Conservation (phyloP, 805 yeast species). For the Pichia cephalocereana region DNA sequence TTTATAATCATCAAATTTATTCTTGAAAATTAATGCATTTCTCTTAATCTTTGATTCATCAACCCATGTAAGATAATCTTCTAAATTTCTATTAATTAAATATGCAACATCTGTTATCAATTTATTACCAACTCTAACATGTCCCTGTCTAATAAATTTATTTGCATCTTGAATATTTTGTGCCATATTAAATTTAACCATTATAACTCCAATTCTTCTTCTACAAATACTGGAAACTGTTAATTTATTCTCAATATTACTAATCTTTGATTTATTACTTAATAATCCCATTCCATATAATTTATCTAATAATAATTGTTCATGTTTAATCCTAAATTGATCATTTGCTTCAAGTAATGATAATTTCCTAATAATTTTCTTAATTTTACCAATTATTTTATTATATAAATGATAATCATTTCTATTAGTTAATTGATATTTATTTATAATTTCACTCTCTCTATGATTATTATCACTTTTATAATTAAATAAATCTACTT, state of each 20-base stretch:
- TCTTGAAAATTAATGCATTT: constrained; percentile 80
- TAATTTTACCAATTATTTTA: constrained; percentile 82
- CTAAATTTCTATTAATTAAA: constrained; percentile 86
- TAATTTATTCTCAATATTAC: constrained; percentile 84
- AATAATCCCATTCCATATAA: constrained; percentile 82
- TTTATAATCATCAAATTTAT: constrained; percentile 53
- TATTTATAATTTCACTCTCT: constrained; percentile 93
- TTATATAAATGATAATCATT: constrained; percentile 95
- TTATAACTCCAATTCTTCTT: constrained; percentile 85
- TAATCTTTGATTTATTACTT: constrained; percentile 80
- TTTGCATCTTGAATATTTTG: constrained; percentile 83
- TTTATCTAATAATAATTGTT: constrained; percentile 79
- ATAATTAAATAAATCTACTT: constrained; percentile 96
- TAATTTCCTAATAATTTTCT: constrained; percentile 78
- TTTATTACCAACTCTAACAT: constrained; percentile 94
- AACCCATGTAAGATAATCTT: constrained; percentile 97
- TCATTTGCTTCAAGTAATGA: constrained; percentile 82
- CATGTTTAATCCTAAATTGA: constrained; percentile 81
- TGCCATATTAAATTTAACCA: constrained; percentile 93
- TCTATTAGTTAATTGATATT: constrained; percentile 87
- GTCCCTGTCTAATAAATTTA: constrained; percentile 92
- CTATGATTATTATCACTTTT: constrained; percentile 93
- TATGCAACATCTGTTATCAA: constrained; percentile 94
- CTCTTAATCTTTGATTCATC: constrained; percentile 89
- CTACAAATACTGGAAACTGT: constrained; percentile 91